These are phyloP conservation scores for Russula olivacea DNA, from an alignment of 768 basidiomycete genomes.

Conservation along the genomic window DNA sequence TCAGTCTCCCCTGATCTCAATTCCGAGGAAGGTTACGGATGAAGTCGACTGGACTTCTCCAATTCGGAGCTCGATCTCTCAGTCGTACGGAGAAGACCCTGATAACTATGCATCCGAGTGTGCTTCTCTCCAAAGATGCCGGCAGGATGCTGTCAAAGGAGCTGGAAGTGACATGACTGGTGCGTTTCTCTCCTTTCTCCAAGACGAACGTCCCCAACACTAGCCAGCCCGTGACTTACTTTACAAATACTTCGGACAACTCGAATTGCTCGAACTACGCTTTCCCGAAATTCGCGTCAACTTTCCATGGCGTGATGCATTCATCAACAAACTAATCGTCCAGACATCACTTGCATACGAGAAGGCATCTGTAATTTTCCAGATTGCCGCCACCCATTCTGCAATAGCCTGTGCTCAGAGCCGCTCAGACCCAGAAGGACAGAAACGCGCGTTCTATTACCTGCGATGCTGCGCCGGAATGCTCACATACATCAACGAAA, in stretches of 20 bases:
- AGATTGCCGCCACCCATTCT: conserved; percentile 91
- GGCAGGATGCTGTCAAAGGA: conserved; percentile 94
- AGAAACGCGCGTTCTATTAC: conserved; percentile 69
- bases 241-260: conserved; percentile 99
- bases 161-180: conserved; percentile 96
- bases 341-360: conserved; percentile 97
- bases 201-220: not conserved
- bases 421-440: conserved; percentile 48
- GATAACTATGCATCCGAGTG: conserved; percentile 84
- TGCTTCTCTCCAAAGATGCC: conserved; percentile 76
- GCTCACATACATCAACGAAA: conserved; percentile 98
- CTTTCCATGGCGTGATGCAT: conserved; percentile 96
- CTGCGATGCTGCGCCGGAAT: conserved; percentile 88
- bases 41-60: conserved; percentile 96
- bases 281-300: conserved; percentile 96
- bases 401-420: conserved; percentile 83
- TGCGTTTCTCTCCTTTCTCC: conserved; percentile 33
- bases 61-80: conserved; percentile 77
- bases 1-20: conserved; percentile 85
- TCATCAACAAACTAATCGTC: conserved; percentile 87
- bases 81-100: conserved; percentile 90
- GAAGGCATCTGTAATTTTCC: conserved; percentile 96
- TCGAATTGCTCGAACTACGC: conserved; percentile 92
- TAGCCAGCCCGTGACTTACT: conserved; percentile 79
- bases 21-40: conserved; percentile 90